Percentiles rank a stretch among this genome's conserved stretches.
Conservation (phyloP, 257 asterid species). For the Salvia miltiorrhiza region DNA sequence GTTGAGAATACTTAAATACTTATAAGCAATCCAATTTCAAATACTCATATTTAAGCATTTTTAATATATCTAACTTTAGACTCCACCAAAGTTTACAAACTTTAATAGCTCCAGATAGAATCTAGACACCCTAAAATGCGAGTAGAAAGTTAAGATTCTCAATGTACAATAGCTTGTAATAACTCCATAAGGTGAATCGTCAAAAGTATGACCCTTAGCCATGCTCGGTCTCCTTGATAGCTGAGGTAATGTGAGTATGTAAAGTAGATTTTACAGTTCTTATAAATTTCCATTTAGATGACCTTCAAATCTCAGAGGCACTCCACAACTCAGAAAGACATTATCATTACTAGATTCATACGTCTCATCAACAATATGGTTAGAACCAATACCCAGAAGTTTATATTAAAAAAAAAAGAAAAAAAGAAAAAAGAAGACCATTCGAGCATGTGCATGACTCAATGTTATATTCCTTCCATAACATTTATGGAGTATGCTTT, state of each 20-base stretch:
- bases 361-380: background rate
- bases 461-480: background rate
- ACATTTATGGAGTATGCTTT: background rate
- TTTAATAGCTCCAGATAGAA: too few species aligned
- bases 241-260: background rate
- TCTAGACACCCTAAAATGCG: background rate
- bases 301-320: background rate
- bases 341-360: background rate
- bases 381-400: background rate
- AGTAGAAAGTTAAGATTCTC: background rate
- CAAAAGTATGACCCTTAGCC: background rate
- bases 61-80: too few species aligned
- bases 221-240: background rate
- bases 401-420: background rate
- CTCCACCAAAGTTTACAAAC: too few species aligned
- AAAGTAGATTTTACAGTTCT: conserved; percentile 1
- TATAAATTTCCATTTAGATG: background rate
- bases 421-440: background rate
- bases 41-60: background rate
- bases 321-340: background rate
- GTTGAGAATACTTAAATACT: background rate
- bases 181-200: conserved; percentile 6
- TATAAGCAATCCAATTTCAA: background rate
- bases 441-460: background rate
- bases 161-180: background rate